These are phyloP conservation scores for Andrographis paniculata DNA, from an alignment of 305 asterid species.

Conservation along the genomic window DNA sequence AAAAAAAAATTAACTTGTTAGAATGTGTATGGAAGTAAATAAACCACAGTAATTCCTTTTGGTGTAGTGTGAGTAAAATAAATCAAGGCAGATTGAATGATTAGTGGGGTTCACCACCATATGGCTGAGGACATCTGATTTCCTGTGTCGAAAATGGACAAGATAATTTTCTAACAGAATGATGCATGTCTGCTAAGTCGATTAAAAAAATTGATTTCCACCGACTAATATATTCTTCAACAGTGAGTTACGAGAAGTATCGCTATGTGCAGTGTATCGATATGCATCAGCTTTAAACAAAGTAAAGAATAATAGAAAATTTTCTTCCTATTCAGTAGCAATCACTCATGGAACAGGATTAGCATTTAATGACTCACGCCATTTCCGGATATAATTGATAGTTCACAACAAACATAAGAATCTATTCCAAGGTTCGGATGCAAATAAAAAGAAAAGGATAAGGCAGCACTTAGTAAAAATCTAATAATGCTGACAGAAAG, in stretches of 20 bases:
- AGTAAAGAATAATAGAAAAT: constrained; percentile 21
- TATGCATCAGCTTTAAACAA: too few relatives aligned
- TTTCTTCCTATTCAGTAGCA: constrained; percentile 14
- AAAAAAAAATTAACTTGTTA: too few relatives aligned
- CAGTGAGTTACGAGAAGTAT: constrained; percentile 9
- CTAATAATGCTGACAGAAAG: constrained; percentile 33
- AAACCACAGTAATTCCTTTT: constrained; percentile 9
- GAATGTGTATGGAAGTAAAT: too few relatives aligned
- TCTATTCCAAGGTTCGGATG: constrained; percentile 58
- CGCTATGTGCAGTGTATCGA: too few relatives aligned
- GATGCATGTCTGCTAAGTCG: constrained; percentile 18
- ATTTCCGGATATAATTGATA: constrained; percentile 35
- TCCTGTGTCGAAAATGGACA: neutral
- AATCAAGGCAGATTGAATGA: neutral
- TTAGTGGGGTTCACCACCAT: constrained; percentile 26
- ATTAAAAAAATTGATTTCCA: constrained; percentile 24
- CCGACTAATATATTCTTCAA: constrained; percentile 20
- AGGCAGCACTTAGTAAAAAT: constrained; percentile 32
- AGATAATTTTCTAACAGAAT: constrained; percentile 14
- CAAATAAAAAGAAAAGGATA: constrained; percentile 30
- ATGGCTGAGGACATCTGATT: constrained; percentile 19
- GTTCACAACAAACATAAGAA: constrained; percentile 42
- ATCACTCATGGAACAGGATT: constrained; percentile 18
- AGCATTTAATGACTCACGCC: constrained; percentile 10
- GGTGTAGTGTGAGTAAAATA: too few relatives aligned